Base-by-base conservation (phyloP, 2,329 filamentous ascomycete genomes). In the Aspergillus ochraceoroseus region DNA sequence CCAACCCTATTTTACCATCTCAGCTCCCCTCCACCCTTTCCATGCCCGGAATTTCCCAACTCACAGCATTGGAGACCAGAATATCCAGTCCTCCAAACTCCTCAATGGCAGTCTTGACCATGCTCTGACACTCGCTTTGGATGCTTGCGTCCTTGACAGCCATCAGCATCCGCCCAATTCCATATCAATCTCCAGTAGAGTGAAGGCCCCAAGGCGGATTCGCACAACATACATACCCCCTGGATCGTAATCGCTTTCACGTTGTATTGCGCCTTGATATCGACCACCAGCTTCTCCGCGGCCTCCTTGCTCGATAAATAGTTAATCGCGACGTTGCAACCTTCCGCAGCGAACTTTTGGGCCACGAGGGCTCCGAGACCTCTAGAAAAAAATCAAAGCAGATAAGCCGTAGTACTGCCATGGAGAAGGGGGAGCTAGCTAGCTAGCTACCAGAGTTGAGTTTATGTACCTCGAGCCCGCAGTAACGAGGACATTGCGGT, bases 11-110 rank as follows among this genome's bases (percentile, higher is more conserved):
- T 6, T 20, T 12, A 7, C 2, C 22, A 15, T 36, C 18, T 41
- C 22, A 44, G 40, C 20, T 12, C 19, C 26, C 9, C 6, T 32
- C 8, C 14, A 17, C 5, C 3, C 1, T 13, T 6, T 2, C 12
- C 30, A 27, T 27, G 5, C n/a, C 17, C 4, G 11, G 2, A 8
- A 22, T 3, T 26, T 5, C 8, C 8, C 4, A 17, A 44, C 70
- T 32, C 54, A 79, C 76, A 12, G 83, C 83, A 61, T 92, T 92
- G 2, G 82, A 84, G 54, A 90, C 77, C 31, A 92, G 70, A 27
- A 87, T 73, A 64, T 92, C 85, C n/a, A 92, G 62, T 1, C 81
- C 78, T 3, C 82, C 83, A 48, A 87, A 71, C n/a, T 63, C 64
- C 17, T 72, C 64, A 32, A 81, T 70, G 1, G 78, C 75, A 30